Conservation (phyloP, 78 protist species). For the Emiliania huxleyi region DNA sequence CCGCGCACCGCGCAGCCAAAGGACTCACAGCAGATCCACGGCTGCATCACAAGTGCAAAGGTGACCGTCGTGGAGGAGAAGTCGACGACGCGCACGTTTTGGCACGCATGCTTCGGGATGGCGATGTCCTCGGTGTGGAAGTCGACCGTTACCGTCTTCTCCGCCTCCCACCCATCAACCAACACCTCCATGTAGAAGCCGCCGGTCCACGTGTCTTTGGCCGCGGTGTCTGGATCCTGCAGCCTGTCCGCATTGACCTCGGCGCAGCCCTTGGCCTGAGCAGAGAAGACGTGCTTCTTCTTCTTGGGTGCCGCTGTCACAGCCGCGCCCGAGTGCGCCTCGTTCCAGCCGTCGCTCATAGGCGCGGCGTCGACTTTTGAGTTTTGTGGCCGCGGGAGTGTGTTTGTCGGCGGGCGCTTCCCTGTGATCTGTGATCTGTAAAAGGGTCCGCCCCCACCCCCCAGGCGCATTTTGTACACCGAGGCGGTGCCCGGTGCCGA, state of each 20-base stretch:
- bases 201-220: neutral
- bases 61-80: neutral
- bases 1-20: neutral
- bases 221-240: neutral
- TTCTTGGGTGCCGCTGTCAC: too few relatives aligned
- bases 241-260: neutral
- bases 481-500: too few relatives aligned
- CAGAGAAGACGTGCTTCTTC: neutral
- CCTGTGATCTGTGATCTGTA: too few relatives aligned
- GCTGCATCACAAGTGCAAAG: neutral
- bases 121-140: neutral
- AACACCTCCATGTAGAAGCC: conserved; percentile 4
- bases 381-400: too few relatives aligned
- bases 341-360: too few relatives aligned
- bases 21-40: neutral
- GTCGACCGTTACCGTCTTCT: neutral
- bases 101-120: neutral
- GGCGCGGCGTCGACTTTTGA: too few relatives aligned
- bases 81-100: neutral
- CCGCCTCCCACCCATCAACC: neutral
- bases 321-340: too few relatives aligned
- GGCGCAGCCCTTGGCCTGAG: neutral
- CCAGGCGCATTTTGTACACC: too few relatives aligned
- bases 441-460: too few relatives aligned
- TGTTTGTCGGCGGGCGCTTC: too few relatives aligned